Percentiles rank a stretch among this genome's conserved stretches.
These are phyloP conservation scores for Cyberlindnera mycetangii DNA, from an alignment of 805 yeast genomes.

Conservation along the genomic window DNA sequence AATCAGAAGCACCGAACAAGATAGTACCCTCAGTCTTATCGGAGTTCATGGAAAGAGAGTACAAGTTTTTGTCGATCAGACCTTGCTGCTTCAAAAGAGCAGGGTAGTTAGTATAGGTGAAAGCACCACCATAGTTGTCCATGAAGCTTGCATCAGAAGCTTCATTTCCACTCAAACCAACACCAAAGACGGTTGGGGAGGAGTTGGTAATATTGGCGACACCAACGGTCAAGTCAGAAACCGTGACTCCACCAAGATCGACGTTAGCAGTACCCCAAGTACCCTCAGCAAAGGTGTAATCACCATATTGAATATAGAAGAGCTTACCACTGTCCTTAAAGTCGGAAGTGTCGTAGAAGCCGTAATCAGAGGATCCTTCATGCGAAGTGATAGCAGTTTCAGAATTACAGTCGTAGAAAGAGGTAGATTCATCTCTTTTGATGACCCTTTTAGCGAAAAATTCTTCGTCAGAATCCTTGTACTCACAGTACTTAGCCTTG, in stretches of 20 bases:
- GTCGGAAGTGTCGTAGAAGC: not conserved
- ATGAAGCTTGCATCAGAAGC: conserved; percentile 33
- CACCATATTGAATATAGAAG: conserved; percentile 45
- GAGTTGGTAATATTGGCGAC: conserved; percentile 59
- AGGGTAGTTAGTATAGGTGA: conserved; percentile 48
- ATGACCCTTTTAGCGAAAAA: not conserved
- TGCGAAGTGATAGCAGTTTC: not conserved
- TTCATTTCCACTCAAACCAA: conserved; percentile 66
- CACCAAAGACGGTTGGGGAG: conserved; percentile 42
- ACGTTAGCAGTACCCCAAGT: conserved; percentile 63
- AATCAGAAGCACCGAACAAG: conserved; percentile 64
- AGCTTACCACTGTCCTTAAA: conserved; percentile 18
- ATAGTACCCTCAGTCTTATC: conserved; percentile 45
- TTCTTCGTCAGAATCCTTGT: not conserved
- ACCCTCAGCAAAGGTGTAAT: conserved; percentile 48
- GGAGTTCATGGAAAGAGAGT: conserved; percentile 50
- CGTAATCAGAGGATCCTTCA: not conserved
- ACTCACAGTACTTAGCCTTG: conserved; percentile 29
- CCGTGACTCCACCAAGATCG: conserved; percentile 37
- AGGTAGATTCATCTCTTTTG: conserved; percentile 1
- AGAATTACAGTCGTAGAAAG: not conserved
- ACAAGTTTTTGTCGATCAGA: conserved; percentile 46
- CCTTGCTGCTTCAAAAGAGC: conserved; percentile 50
- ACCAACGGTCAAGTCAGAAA: conserved; percentile 60
- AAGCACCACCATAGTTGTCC: conserved; percentile 5